Percentiles rank a stretch among this genome's conserved stretches.
Conservation (phyloP, 1,139 yeast species). For the Hanseniaspora uvarum region DNA sequence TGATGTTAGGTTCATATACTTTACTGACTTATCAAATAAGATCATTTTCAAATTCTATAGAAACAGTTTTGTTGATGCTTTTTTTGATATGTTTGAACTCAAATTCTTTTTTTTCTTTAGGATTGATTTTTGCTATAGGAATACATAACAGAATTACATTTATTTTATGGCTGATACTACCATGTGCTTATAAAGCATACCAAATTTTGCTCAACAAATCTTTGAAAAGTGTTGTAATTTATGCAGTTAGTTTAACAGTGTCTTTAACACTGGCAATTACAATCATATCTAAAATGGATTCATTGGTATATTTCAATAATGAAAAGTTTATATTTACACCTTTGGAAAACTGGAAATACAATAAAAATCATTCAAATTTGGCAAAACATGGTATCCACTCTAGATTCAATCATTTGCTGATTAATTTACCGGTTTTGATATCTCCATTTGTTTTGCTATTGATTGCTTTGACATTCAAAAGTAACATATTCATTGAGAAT, state of each 20-base stretch:
- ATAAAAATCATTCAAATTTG: conserved; percentile 48
- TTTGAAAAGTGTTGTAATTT: neutral
- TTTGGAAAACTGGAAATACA: conserved; percentile 63
- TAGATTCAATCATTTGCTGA: conserved; percentile 56
- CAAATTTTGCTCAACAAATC: neutral
- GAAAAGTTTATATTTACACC: conserved; percentile 51
- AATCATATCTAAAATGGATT: conserved; percentile 46
- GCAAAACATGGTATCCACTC: conserved; percentile 78
- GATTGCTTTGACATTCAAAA: conserved; percentile 27
- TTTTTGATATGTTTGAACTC: conserved; percentile 37
- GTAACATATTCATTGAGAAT: conserved; percentile 22
- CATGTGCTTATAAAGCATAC: conserved; percentile 33
- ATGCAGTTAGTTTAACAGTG: conserved; percentile 20
- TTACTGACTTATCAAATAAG: conserved; percentile 77
- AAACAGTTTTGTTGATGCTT: conserved; percentile 56
- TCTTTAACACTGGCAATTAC: conserved; percentile 34
- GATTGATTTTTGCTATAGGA: conserved; percentile 53
- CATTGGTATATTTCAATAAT: conserved; percentile 29
- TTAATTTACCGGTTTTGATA: conserved; percentile 66
- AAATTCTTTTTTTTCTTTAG: conserved; percentile 37
- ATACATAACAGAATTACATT: conserved; percentile 78
- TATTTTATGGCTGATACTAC: conserved; percentile 59
- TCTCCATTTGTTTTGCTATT: conserved; percentile 61
- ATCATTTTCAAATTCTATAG: conserved; percentile 78
- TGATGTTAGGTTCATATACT: conserved; percentile 66